Evolutionary conservation across 1,139 yeast genomes (phyloP).

Genomic region (Yamadazyma mexicana): DNA sequence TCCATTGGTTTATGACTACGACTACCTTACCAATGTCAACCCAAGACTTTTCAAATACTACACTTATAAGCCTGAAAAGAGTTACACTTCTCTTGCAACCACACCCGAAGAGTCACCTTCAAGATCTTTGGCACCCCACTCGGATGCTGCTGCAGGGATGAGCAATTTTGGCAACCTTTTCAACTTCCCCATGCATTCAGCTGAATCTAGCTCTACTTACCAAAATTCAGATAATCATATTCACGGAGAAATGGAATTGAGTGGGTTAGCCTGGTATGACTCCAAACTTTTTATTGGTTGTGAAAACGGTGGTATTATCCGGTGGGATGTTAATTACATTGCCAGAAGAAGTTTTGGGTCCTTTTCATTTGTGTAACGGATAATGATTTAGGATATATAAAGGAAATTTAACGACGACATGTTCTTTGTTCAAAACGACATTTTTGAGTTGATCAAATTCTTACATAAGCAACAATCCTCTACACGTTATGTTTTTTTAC

Average conservation of each 20-base stretch:
- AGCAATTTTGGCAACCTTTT: neutral
- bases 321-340: slow-evolving; percentile 42
- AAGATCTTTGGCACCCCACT: neutral
- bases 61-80: slow-evolving; percentile 22
- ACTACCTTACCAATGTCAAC: slow-evolving; percentile 37
- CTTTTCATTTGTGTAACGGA: slow-evolving; percentile 15
- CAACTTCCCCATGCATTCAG: slow-evolving; percentile 1
- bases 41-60: slow-evolving; percentile 42
- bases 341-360: slow-evolving; percentile 44
- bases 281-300: slow-evolving; percentile 41
- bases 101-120: slow-evolving; percentile 4
- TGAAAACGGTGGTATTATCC: slow-evolving; percentile 44
- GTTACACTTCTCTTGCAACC: slow-evolving; percentile 2
- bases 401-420: neutral
- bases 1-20: slow-evolving; percentile 48
- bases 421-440: too few relatives aligned
- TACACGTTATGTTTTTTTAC: neutral
- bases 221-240: slow-evolving; percentile 36
- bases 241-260: slow-evolving; percentile 49
- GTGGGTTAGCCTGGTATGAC: slow-evolving; percentile 43
- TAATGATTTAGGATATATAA: too few relatives aligned
- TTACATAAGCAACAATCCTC: neutral
- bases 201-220: slow-evolving; percentile 13
- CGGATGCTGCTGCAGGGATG: neutral
- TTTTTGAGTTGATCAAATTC: neutral